phyloP scores from a whole-genome alignment of 768 basidiomycete species.

The Neoboletus subvelutipes region DNA sequence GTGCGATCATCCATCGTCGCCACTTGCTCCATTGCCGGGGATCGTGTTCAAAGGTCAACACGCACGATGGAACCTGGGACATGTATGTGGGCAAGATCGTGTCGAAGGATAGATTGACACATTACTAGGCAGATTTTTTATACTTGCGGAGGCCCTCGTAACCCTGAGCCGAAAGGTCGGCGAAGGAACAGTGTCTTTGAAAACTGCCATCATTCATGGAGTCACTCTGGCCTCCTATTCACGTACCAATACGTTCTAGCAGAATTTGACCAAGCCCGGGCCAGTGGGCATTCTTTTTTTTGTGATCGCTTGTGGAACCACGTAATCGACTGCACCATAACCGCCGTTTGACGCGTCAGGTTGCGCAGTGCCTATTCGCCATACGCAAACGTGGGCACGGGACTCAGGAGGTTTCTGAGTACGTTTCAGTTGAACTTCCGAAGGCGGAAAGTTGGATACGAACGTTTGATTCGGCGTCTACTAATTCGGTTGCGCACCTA shows the following conservation, averaged over 20 bases:
- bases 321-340: conserved; percentile 9
- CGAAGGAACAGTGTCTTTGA: not conserved
- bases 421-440: not conserved
- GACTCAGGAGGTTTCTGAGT: no score
- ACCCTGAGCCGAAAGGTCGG: not conserved
- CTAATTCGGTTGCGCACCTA: no score
- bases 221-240: not conserved
- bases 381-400: no score
- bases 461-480: not conserved
- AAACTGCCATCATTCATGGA: not conserved
- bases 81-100: conserved; percentile 12
- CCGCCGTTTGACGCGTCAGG: no score
- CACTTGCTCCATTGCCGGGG: conserved; percentile 23
- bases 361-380: not conserved
- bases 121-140: conserved; percentile 5
- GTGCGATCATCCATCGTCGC: conserved; percentile 23
- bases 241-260: not conserved
- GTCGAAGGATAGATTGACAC: not conserved
- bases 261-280: not conserved
- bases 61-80: conserved; percentile 19
- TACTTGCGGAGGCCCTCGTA: conserved; percentile 2
- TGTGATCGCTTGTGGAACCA: conserved; percentile 5
- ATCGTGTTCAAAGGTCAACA: conserved; percentile 22
- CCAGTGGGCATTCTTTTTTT: not conserved
- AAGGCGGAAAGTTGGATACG: not conserved